Percentiles rank a stretch among this genome's conserved stretches.
Evolutionary conservation across 768 basidiomycete species (phyloP).

Genomic region (Suillus tomentosus): DNA sequence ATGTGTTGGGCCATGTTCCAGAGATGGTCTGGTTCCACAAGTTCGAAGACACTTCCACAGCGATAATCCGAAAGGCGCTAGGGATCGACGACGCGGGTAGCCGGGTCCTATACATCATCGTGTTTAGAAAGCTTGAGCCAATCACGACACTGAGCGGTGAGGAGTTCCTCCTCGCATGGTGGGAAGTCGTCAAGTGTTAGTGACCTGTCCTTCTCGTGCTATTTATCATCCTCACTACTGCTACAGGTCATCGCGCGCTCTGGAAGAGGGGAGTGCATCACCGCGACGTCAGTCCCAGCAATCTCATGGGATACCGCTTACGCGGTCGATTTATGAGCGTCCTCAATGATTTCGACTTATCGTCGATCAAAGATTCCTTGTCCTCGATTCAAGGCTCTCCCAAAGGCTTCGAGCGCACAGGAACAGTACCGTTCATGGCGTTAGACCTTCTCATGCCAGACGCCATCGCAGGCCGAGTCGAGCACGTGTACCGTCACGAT

Average conservation of each 20-base stretch:
- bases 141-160: not conserved
- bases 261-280: not conserved
- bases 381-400: not conserved
- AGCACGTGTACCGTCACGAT: not conserved
- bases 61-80: too few species aligned
- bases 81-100: not conserved
- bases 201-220: not conserved
- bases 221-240: not conserved
- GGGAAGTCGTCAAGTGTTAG: not conserved
- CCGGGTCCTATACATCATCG: not conserved
- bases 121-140: not conserved
- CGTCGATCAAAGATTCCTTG: not conserved
- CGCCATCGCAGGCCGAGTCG: not conserved
- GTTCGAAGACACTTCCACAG: not conserved
- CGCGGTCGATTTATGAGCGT: not conserved
- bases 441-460: too few species aligned
- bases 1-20: constrained; percentile 1
- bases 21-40: not conserved
- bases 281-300: not conserved
- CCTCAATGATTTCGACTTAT: not conserved
- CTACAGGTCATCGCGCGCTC: not conserved
- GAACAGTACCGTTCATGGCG: not conserved
- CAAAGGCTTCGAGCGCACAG: not conserved
- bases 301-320: not conserved
- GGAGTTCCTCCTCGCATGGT: not conserved